Evolutionary conservation across 495 filamentous ascomycete species (phyloP).

Genomic region (Ascobolus immersus): DNA sequence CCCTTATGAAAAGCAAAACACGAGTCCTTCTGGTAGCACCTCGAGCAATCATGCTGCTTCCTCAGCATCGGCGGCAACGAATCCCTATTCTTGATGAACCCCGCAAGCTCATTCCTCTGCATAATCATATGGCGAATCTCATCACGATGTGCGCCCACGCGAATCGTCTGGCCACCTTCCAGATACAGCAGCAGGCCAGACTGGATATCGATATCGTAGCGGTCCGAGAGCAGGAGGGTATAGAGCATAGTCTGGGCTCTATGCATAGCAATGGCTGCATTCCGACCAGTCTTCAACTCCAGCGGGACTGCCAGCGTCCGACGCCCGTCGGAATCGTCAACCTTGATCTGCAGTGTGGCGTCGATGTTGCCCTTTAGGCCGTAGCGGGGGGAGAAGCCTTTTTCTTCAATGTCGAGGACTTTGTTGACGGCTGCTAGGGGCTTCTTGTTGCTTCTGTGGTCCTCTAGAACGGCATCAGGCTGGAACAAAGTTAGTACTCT

Average conservation of each 20-base stretch:
- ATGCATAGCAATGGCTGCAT: slow-evolving; percentile 45
- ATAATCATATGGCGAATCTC: slow-evolving; percentile 90
- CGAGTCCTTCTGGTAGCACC: slow-evolving; percentile 63
- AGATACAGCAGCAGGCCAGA: slow-evolving; percentile 88
- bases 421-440: slow-evolving; percentile 70
- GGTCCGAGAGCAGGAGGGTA: slow-evolving; percentile 73
- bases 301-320: slow-evolving; percentile 67
- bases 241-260: slow-evolving; percentile 87
- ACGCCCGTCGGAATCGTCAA: slow-evolving; percentile 34
- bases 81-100: slow-evolving; percentile 53
- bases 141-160: slow-evolving; percentile 56
- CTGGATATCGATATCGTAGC: slow-evolving; percentile 57
- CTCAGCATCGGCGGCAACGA: slow-evolving; percentile 67
- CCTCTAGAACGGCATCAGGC: slow-evolving; percentile 48
- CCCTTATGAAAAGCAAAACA: slow-evolving; percentile 81
- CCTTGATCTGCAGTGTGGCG: slow-evolving; percentile 80
- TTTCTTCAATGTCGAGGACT: slow-evolving; percentile 85
- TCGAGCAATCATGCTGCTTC: slow-evolving; percentile 45
- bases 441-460: slow-evolving; percentile 39
- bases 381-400: slow-evolving; percentile 92
- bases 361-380: slow-evolving; percentile 94
- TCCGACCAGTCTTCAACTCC: slow-evolving; percentile 82
- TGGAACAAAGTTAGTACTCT: slow-evolving; percentile 17
- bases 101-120: slow-evolving; percentile 71
- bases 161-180: slow-evolving; percentile 59